Percentiles rank a stretch among this genome's conserved stretches.
Evolutionary conservation across 495 filamentous ascomycete species (phyloP).

Genomic region (Penicillium riverlandense): DNA sequence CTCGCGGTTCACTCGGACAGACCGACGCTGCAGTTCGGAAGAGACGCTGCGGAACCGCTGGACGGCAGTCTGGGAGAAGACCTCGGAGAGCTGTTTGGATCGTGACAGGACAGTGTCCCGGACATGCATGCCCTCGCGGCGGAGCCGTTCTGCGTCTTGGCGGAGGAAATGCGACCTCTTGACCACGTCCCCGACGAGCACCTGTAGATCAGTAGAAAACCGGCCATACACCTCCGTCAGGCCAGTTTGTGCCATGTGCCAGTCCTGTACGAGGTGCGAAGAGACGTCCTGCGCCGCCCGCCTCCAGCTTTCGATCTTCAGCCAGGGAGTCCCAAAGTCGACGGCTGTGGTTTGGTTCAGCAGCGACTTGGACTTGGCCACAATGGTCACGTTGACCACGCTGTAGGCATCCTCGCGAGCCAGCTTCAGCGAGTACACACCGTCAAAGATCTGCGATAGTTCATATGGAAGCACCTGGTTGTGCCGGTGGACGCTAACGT

Average conservation of each 20-base stretch:
- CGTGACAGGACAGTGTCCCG: constrained; percentile 23
- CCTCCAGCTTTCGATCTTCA: constrained; percentile 52
- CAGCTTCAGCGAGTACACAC: constrained; percentile 50
- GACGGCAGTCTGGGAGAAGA: constrained; percentile 26
- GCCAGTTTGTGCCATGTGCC: constrained; percentile 36
- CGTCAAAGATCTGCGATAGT: constrained; percentile 48
- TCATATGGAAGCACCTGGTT: constrained; percentile 37
- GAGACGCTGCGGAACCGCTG: constrained; percentile 27
- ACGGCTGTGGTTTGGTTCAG: constrained; percentile 46
- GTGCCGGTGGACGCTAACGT: constrained; percentile 42
- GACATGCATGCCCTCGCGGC: constrained; percentile 16
- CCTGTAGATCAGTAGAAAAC: constrained; percentile 43
- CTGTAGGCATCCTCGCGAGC: constrained; percentile 53
- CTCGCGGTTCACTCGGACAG: constrained; percentile 20
- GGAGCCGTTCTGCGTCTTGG: constrained; percentile 22
- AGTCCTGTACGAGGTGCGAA: constrained; percentile 34
- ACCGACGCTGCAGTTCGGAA: constrained; percentile 22
- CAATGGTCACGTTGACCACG: constrained; percentile 49
- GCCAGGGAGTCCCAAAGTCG: constrained; percentile 57
- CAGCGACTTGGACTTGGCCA: constrained; percentile 43
- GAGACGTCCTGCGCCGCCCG: constrained; percentile 37
- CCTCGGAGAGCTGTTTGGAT: constrained; percentile 31
- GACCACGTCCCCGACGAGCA: constrained; percentile 40
- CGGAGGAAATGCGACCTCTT: constrained; percentile 33
- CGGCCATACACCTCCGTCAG: constrained; percentile 35